Base-by-base conservation (phyloP, 148 eudicot species). In the Limonium bicolor region DNA sequence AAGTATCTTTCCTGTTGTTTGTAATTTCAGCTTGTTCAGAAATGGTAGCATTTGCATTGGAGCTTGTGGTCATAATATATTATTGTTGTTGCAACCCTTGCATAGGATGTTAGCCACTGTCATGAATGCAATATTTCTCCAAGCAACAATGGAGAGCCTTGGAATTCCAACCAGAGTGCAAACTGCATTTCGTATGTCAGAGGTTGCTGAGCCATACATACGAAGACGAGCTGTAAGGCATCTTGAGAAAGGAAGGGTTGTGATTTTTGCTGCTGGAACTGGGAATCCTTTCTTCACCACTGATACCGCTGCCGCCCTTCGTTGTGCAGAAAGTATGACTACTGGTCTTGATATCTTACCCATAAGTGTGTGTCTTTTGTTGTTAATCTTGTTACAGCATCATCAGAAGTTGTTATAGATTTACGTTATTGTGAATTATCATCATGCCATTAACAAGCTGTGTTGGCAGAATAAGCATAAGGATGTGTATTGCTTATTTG, bases 281-380 rank as follows among this genome's bases (percentile, higher is more conserved):
- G 99, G 99, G 40, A 92, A 92, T 66, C 99, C 99, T 6, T 92
- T 92, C 76, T 92, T 92, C 80, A 92, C 99, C 1, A 92, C 99
- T 14, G 99, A 92, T 55, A 92, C 99, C 54, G 95, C 99, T 69
- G 99, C 99, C n/a, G 85, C 99, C 41, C 94, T 92, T 54, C 90
- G 99, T 33, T 81, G 85, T 69, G 99, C 99, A 13, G 95, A 92
- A 60, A 92, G 99, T 85, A 69, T 64, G n/a, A n/a, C n/a, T n/a
- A n/a, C n/a, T n/a, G n/a, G n/a, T n/a, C n/a, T n/a, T n/a, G n/a
- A n/a, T n/a, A n/a, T n/a, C n/a, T n/a, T n/a, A n/a, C n/a, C n/a
- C n/a, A n/a, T n/a, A n/a, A n/a, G n/a, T n/a, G n/a, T n/a, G n/a
- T n/a, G n/a, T n/a, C n/a, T n/a, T n/a, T n/a, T n/a, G n/a, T n/a